phyloP scores from a whole-genome alignment of 2,329 filamentous ascomycete species.

The Claviceps fusiformis region DNA sequence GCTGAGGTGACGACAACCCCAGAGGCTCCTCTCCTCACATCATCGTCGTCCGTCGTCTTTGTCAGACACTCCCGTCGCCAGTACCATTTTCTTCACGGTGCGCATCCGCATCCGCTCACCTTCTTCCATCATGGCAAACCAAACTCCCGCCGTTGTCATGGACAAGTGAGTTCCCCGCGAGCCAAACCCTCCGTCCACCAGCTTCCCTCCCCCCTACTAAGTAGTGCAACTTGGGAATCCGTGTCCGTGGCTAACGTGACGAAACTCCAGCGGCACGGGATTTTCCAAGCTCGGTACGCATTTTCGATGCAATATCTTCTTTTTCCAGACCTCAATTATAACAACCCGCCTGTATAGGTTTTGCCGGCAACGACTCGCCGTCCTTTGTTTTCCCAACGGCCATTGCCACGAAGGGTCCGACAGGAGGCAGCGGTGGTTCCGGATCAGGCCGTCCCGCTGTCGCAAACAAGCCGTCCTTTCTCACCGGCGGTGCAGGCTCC shows the following conservation, averaged over 20 bases:
- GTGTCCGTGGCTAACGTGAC: constrained; percentile 18
- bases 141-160: constrained; percentile 99
- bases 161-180: constrained; percentile 76
- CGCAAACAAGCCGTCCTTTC: constrained; percentile 87
- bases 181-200: constrained; percentile 12
- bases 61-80: not conserved
- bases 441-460: constrained; percentile 83
- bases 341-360: constrained; percentile 45
- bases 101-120: constrained; percentile 12
- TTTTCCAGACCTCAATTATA: constrained; percentile 10
- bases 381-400: constrained; percentile 99
- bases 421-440: constrained; percentile 56
- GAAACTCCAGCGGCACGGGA: constrained; percentile 73
- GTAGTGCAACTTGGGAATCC: constrained; percentile 9
- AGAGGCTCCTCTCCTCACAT: constrained; percentile 1
- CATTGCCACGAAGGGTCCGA: constrained; percentile 82
- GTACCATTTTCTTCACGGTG: constrained; percentile 5
- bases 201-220: constrained; percentile 10
- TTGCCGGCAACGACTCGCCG: constrained; percentile 96
- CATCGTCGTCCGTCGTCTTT: constrained; percentile 1
- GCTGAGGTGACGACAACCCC: constrained; percentile 8
- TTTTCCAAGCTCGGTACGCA: constrained; percentile 92
- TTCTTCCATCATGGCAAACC: constrained; percentile 62
- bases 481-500: constrained; percentile 79
- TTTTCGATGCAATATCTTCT: not conserved